Conservation (phyloP, 257 asterid genomes). For the Lithospermum erythrorhizon region DNA sequence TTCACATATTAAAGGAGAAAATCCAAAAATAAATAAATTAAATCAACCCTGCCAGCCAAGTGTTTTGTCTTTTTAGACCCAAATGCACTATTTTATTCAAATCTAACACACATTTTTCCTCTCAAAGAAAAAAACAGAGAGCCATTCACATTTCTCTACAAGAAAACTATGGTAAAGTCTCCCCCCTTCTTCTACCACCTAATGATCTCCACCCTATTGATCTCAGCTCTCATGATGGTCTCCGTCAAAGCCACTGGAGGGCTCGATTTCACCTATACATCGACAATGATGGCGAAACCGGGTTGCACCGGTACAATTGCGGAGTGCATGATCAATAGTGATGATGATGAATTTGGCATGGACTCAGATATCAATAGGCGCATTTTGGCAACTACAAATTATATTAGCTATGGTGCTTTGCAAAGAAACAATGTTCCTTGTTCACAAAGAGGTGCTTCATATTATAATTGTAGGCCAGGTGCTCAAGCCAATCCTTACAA, state of each 20-base stretch:
- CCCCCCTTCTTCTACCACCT: neutral
- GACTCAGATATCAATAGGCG: neutral
- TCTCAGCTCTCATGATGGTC: neutral
- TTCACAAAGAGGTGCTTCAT: conserved; percentile 71
- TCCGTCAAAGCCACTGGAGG: neutral
- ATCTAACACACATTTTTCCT: neutral
- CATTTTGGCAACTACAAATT: conserved; percentile 22
- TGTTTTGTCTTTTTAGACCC: no score
- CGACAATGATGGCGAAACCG: neutral
- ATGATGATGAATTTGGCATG: neutral
- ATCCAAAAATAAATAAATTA: no score
- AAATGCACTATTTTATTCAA: neutral
- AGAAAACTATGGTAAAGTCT: conserved; percentile 1
- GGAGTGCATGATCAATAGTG: neutral
- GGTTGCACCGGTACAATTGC: neutral
- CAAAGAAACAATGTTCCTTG: conserved; percentile 67
- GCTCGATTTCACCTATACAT: neutral
- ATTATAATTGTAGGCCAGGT: conserved; percentile 79
- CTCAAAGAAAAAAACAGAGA: neutral
- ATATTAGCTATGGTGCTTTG: conserved; percentile 84
- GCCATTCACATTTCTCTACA: neutral
- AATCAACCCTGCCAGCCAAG: no score
- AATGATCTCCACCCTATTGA: neutral
- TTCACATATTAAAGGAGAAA: no score
- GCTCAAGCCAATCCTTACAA: conserved; percentile 73